Percentiles rank a stretch among this genome's conserved stretches.
phyloP scores from a whole-genome alignment of 768 basidiomycete species.

The Brasilioporus rufonigricans region DNA sequence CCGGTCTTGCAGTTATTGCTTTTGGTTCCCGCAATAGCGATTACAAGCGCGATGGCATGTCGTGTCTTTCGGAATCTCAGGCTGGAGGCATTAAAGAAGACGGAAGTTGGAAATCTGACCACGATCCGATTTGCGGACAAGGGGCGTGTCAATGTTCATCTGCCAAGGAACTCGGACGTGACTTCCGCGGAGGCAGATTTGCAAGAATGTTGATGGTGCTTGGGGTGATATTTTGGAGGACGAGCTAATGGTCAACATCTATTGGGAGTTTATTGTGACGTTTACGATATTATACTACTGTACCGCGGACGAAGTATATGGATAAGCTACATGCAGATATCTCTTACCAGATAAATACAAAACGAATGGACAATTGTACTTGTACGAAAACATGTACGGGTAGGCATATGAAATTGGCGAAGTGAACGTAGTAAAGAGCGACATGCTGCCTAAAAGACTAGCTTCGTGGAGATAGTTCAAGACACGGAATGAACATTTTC shows the following conservation, averaged over 20 bases:
- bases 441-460: not conserved
- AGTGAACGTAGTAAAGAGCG: conserved; percentile 6
- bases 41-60: conserved; percentile 34
- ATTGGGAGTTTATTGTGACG: not conserved
- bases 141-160: not conserved
- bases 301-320: not conserved
- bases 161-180: not conserved
- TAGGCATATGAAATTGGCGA: not conserved
- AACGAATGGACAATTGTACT: conserved; percentile 8
- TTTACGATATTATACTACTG: not conserved
- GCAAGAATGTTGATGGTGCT: not conserved
- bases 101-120: conserved; percentile 11
- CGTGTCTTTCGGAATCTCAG: conserved; percentile 36
- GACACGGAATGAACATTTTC: conserved; percentile 2
- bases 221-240: not conserved
- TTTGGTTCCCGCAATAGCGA: conserved; percentile 27
- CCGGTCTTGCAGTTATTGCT: conserved; percentile 23
- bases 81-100: conserved; percentile 8
- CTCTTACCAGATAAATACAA: conserved; percentile 13
- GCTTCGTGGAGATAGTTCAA: conserved; percentile 2
- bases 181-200: not conserved
- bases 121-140: conserved; percentile 17
- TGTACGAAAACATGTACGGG: not conserved
- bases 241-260: not conserved
- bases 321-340: not conserved